Evolutionary conservation across 2,329 filamentous ascomycete species (phyloP), one percentile per base, ranked within the genome.

Genomic region (Epichloe baconii): DNA sequence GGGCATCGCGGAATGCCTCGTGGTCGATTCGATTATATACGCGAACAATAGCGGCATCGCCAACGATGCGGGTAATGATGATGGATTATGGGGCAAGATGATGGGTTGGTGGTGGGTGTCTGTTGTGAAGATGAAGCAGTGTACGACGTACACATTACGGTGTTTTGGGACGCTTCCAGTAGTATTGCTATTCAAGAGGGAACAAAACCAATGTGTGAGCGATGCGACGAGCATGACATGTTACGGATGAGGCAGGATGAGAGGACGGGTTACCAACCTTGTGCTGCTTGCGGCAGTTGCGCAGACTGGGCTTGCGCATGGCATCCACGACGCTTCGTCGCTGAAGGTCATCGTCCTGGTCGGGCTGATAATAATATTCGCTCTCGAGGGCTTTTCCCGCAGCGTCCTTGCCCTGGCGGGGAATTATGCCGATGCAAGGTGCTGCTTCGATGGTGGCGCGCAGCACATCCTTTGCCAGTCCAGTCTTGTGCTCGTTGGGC

Each of bases 341-440:
- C 63, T 85, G 80, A 56, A 83, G 78, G 63, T 97, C 89, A 2
- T 77, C 73, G 64, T 98, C 93, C 61, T 82, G 77, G 66, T 97
- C 91, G 0, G 90, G 86, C 7, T 96, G 76, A 63, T 98, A 98
- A 69, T 97, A 97, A 66, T 94, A 97, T 67, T 98, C 90, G 72
- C 87, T 94, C 74, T 98, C 91, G 1, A 98, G 78, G 6, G 84
- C 72, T 71, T 96, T 93, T 58, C 93, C 93, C 0, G 93, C 91
- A 5, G 93, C 93, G 64, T 98, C 93, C 68, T 97, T 98, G 63
- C 93, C 93, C 65, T 91, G 84, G 40, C 93, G 84, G 48, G 78
- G 76, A 60, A 98, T 95, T 66, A 93, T 85, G 45, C 93, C 93
- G 56, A 97, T 82, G 63, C 88, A 95, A 8, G 78, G 68, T 5